Percentiles rank a stretch among this genome's conserved stretches.
Conservation (phyloP, 495 filamentous ascomycete species). For the Podospora sp. region DNA sequence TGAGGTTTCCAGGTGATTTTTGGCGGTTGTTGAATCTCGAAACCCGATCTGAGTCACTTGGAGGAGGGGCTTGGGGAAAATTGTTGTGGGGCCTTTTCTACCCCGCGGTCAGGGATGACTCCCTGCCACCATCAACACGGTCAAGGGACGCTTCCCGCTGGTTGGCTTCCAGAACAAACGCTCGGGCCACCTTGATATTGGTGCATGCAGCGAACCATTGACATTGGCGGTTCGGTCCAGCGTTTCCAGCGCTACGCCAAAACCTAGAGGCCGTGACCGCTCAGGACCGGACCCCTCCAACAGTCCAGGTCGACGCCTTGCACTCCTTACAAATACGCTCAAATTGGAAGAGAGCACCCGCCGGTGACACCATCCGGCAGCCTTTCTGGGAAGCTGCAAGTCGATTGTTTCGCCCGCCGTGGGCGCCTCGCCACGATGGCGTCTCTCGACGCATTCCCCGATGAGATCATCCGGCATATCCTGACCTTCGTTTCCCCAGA, state of each 20-base stretch:
- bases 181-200: slow-evolving; percentile 12
- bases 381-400: not conserved
- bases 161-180: slow-evolving; percentile 2
- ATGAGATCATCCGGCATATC: slow-evolving; percentile 74
- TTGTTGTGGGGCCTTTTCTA: slow-evolving; percentile 23
- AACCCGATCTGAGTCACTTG: slow-evolving; percentile 35
- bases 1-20: not conserved
- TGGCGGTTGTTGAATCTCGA: slow-evolving; percentile 24
- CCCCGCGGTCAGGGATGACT: slow-evolving; percentile 15
- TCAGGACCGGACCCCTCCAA: not conserved
- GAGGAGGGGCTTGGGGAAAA: slow-evolving; percentile 20
- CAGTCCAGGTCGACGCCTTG: not conserved
- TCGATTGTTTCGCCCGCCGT: no score
- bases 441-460: slow-evolving; percentile 57
- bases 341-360: not conserved
- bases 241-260: not conserved
- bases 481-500: slow-evolving; percentile 61
- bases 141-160: not conserved
- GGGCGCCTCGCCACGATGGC: slow-evolving; percentile 23
- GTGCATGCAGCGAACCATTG: not conserved
- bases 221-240: not conserved
- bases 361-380: not conserved
- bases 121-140: slow-evolving; percentile 10
- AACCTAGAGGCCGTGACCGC: not conserved
- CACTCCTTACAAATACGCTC: not conserved